Conservation (phyloP, 129 eudicot genomes). For the Helianthus tuberosus region DNA sequence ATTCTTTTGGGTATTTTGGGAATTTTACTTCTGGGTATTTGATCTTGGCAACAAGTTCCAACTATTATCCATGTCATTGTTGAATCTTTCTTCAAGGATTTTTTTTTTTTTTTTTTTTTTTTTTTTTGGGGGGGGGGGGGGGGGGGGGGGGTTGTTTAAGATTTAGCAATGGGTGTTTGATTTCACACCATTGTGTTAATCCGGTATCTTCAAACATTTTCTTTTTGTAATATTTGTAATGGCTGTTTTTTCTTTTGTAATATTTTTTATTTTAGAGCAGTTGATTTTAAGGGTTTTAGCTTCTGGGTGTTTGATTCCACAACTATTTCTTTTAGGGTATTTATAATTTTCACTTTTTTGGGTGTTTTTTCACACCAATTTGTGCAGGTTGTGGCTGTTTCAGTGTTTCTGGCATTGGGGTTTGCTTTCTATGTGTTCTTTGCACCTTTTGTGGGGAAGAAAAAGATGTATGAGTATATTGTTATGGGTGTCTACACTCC, state of each 20-base stretch:
- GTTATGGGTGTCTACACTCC: conserved; percentile 94
- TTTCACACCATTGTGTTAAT: conserved; percentile 16
- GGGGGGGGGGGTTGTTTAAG: background rate
- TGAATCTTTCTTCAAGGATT: background rate
- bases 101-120: background rate
- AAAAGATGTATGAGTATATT: conserved; percentile 70
- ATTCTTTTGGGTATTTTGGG: background rate
- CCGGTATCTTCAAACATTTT: background rate
- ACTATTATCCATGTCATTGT: background rate
- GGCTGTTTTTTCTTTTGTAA: no score
- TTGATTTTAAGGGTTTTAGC: background rate
- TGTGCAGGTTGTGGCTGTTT: conserved; percentile 91
- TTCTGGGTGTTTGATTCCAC: background rate
- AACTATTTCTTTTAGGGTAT: background rate
- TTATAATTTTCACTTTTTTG: conserved; percentile 8
- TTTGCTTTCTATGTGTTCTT: conserved; percentile 98
- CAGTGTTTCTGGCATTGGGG: conserved; percentile 97
- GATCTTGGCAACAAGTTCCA: conserved; percentile 10
- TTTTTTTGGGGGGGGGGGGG: no score
- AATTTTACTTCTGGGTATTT: conserved; percentile 7
- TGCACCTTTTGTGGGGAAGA: conserved; percentile 97
- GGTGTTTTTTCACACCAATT: conserved; percentile 1
- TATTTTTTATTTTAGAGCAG: background rate
- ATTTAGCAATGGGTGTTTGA: conserved; percentile 4
- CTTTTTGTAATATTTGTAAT: no score